Percentiles rank a stretch among this genome's conserved stretches.
phyloP scores from a whole-genome alignment of 139 green algal species.

The Eudorina sp. region DNA sequence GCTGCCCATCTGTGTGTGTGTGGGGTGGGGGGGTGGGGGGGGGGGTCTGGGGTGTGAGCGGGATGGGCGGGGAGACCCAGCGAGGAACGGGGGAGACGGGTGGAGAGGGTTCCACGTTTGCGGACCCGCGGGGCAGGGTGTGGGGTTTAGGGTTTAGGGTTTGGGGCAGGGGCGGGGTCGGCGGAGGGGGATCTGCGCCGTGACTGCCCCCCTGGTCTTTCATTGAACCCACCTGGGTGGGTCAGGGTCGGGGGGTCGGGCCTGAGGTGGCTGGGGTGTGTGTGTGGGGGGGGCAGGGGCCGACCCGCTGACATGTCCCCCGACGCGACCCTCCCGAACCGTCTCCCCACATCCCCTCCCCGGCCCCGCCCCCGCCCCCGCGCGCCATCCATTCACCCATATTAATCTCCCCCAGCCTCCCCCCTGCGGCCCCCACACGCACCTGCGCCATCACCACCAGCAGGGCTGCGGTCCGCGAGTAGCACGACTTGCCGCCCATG shows the following conservation, averaged over 20 bases:
- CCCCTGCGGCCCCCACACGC: background rate
- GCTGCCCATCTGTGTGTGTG: constrained; percentile 76
- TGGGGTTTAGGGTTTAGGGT: too few relatives aligned
- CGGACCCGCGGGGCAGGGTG: too few relatives aligned
- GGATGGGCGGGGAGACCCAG: background rate
- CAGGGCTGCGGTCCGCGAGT: constrained; percentile 80
- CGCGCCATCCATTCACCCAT: background rate
- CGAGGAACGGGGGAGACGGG: background rate
- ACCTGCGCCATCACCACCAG: constrained; percentile 92
- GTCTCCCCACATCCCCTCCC: background rate
- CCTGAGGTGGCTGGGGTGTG: too few relatives aligned
- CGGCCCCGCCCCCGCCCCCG: background rate
- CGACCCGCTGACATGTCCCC: too few relatives aligned
- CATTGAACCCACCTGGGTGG: too few relatives aligned
- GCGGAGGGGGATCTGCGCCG: too few relatives aligned
- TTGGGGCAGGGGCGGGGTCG: too few relatives aligned
- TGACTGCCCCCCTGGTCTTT: too few relatives aligned
- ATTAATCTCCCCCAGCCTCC: background rate
- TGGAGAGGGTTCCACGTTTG: background rate
- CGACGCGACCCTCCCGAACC: background rate
- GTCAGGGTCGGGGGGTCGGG: too few relatives aligned
- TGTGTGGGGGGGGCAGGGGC: too few relatives aligned
- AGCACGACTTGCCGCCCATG: constrained; percentile 93
- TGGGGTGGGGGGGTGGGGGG: background rate
- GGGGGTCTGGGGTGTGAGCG: background rate